A percentile compares a stretch with the other conserved stretches of the same genome.
phyloP scores from a whole-genome alignment of 1,139 yeast species.

The Hansenula anomala region DNA sequence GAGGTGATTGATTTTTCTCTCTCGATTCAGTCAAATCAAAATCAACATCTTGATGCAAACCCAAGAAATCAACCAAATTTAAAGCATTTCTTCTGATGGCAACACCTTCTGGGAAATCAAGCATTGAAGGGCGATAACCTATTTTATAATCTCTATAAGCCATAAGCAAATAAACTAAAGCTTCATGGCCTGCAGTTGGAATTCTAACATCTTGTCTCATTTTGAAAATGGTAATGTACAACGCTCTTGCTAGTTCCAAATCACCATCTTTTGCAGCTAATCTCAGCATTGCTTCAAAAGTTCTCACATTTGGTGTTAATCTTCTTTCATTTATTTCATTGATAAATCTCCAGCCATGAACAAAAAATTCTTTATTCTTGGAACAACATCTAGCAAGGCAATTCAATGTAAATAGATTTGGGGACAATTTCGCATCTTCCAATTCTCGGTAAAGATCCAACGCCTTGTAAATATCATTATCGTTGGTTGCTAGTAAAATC shows the following conservation, averaged over 20 bases:
- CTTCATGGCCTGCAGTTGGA: constrained; percentile 32
- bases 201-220: constrained; percentile 30
- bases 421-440: constrained; percentile 37
- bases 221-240: constrained; percentile 52
- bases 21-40: constrained; percentile 11
- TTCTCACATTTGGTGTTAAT: constrained; percentile 26
- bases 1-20: constrained; percentile 37
- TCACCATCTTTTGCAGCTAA: constrained; percentile 80
- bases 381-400: constrained; percentile 75
- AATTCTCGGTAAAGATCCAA: constrained; percentile 75
- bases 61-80: constrained; percentile 28
- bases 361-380: constrained; percentile 40
- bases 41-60: constrained; percentile 20
- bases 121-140: constrained; percentile 34
- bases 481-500: constrained; percentile 59
- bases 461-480: constrained; percentile 64
- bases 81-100: constrained; percentile 43
- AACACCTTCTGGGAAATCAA: constrained; percentile 41
- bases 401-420: constrained; percentile 49
- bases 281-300: constrained; percentile 66
- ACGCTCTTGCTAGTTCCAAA: constrained; percentile 64
- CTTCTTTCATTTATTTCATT: constrained; percentile 56
- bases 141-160: constrained; percentile 46
- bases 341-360: constrained; percentile 75
- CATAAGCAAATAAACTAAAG: constrained; percentile 51